phyloP scores from a whole-genome alignment of 2,329 filamentous ascomycete species.

The Fusarium dlaminii region DNA sequence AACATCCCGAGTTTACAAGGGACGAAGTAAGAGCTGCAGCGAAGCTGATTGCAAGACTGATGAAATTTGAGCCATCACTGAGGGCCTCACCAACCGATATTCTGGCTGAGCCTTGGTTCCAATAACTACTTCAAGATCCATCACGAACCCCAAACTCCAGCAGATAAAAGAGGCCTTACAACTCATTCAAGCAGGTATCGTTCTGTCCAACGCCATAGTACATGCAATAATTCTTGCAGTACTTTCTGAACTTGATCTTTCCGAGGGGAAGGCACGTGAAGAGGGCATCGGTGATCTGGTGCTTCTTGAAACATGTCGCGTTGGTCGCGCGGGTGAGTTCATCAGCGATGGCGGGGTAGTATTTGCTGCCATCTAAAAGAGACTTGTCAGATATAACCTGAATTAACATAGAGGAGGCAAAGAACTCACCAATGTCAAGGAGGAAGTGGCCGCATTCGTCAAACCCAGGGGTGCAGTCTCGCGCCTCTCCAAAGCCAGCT shows the following conservation, averaged over 20 bases:
- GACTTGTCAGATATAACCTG: neutral
- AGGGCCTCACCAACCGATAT: conserved; percentile 19
- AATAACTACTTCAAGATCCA: neutral
- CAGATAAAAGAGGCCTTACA: neutral
- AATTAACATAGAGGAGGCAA: too few relatives aligned
- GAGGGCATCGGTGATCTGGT: neutral
- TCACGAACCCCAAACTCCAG: neutral
- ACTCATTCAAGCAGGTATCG: too few relatives aligned
- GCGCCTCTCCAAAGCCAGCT: neutral
- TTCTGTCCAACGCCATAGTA: too few relatives aligned
- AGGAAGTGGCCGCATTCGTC: neutral
- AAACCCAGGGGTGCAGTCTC: neutral
- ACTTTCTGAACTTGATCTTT: neutral
- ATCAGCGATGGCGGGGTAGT: neutral
- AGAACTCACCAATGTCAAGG: neutral
- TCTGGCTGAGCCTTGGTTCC: conserved; percentile 16
- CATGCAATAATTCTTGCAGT: neutral
- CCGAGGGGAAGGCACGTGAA: neutral
- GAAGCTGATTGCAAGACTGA: conserved; percentile 8
- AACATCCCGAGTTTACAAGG: neutral
- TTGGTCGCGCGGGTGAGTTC: neutral
- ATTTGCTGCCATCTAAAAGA: neutral
- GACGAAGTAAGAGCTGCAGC: conserved; percentile 1
- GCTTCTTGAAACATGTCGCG: neutral
- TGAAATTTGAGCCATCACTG: conserved; percentile 33